phyloP scores from a whole-genome alignment of 2,329 filamentous ascomycete genomes.

The Laburnicola sp. region DNA sequence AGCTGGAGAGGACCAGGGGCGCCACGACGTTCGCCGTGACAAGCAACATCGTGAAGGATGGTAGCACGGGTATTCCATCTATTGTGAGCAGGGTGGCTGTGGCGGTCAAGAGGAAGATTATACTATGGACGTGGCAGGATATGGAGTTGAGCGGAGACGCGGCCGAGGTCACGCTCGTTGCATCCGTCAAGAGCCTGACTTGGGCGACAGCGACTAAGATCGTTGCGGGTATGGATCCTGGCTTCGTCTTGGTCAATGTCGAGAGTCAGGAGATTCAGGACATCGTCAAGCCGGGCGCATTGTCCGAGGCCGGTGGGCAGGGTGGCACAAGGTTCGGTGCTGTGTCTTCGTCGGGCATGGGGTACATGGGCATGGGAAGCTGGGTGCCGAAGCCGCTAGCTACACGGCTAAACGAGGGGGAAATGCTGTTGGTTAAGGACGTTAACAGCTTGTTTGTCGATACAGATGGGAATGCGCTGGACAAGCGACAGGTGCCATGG shows the following conservation, averaged over 20 bases:
- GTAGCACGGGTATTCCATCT: conserved; percentile 81
- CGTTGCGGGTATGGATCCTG: conserved; percentile 86
- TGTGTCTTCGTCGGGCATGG: conserved; percentile 84
- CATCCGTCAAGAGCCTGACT: conserved; percentile 83
- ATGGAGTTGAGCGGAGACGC: conserved; percentile 79
- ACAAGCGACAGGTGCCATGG: conserved; percentile 92
- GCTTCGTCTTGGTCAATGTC: conserved; percentile 87
- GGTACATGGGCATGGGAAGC: conserved; percentile 91
- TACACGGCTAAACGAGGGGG: conserved; percentile 76
- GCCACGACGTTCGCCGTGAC: conserved; percentile 90
- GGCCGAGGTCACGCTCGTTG: conserved; percentile 75
- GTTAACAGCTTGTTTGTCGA: conserved; percentile 94
- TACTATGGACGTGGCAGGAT: conserved; percentile 95
- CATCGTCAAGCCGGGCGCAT: conserved; percentile 74
- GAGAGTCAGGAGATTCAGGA: conserved; percentile 73
- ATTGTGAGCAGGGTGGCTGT: conserved; percentile 92
- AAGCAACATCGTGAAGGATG: conserved; percentile 91
- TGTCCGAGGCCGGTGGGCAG: conserved; percentile 65
- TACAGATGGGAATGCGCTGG: conserved; percentile 75
- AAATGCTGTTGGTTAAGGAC: conserved; percentile 94
- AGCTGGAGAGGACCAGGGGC: conserved; percentile 79
- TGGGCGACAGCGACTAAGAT: conserved; percentile 89
- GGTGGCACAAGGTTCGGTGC: conserved; percentile 79
- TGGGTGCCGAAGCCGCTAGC: conserved; percentile 90
- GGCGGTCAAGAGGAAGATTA: conserved; percentile 83